A percentile compares a stretch with the other conserved stretches of the same genome.
These are phyloP conservation scores for Penicillium ucsense DNA, from an alignment of 495 filamentous ascomycete species.

Conservation along the genomic window DNA sequence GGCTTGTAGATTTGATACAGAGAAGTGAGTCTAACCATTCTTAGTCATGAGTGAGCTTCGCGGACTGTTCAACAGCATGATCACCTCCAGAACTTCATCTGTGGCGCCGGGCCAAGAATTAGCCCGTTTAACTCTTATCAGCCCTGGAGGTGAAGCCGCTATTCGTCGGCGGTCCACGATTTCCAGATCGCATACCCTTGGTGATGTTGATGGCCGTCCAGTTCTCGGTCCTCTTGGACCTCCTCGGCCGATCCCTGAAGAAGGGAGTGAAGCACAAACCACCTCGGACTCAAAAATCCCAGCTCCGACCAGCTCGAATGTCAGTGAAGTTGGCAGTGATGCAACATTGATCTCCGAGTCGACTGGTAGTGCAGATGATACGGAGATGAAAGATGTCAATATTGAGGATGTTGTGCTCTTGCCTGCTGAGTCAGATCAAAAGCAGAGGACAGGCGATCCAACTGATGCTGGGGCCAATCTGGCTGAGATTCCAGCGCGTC, in stretches of 20 bases:
- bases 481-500: slow-evolving; percentile 17
- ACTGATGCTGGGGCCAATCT: not conserved
- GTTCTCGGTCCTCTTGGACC: slow-evolving; percentile 43
- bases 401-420: slow-evolving; percentile 12
- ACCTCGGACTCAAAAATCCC: slow-evolving; percentile 5
- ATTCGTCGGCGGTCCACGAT: slow-evolving; percentile 49
- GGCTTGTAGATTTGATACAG: too few species aligned
- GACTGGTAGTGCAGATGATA: slow-evolving; percentile 22
- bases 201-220: slow-evolving; percentile 42
- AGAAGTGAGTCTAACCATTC: not conserved
- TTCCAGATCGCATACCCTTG: slow-evolving; percentile 30
- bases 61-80: slow-evolving; percentile 64
- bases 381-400: slow-evolving; percentile 21
- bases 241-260: slow-evolving; percentile 21
- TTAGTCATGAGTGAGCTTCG: slow-evolving; percentile 64
- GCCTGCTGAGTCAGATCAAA: slow-evolving; percentile 4
- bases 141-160: slow-evolving; percentile 46
- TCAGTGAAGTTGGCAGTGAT: slow-evolving; percentile 37
- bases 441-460: slow-evolving; percentile 1
- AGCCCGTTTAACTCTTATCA: slow-evolving; percentile 70
- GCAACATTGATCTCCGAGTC: slow-evolving; percentile 40
- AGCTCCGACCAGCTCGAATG: slow-evolving; percentile 8
- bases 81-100: slow-evolving; percentile 38
- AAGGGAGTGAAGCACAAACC: slow-evolving; percentile 7
- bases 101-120: slow-evolving; percentile 67